These are phyloP conservation scores for Ustilago loliicola DNA, from an alignment of 1,284 basidiomycete genomes.

Conservation along the genomic window DNA sequence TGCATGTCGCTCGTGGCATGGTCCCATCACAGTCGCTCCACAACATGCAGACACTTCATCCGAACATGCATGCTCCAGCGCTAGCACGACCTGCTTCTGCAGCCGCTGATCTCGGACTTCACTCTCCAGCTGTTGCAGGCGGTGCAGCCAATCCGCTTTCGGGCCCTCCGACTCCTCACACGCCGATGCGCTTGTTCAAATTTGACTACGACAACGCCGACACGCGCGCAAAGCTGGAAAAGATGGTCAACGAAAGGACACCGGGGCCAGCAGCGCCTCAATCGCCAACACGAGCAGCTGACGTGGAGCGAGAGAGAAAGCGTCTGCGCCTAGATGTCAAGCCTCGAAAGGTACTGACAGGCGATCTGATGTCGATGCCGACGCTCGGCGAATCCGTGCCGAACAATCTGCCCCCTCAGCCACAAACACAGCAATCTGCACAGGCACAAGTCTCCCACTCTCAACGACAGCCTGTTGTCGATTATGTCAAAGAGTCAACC, in stretches of 20 bases:
- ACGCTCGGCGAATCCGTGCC: conserved; percentile 22
- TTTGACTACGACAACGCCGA: conserved; percentile 55
- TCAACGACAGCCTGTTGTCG: conserved; percentile 28
- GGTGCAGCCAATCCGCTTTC: conserved; percentile 17
- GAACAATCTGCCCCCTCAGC: background rate
- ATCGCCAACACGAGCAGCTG: conserved; percentile 21
- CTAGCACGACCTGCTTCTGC: conserved; percentile 47
- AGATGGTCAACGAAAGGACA: conserved; percentile 55
- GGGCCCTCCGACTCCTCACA: conserved; percentile 51
- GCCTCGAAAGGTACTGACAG: conserved; percentile 43
- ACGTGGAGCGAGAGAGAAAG: conserved; percentile 53
- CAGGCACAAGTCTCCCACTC: background rate
- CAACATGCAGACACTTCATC: conserved; percentile 42
- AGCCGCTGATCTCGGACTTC: conserved; percentile 35
- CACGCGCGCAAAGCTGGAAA: conserved; percentile 54
- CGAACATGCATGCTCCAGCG: conserved; percentile 26
- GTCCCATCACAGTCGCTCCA: conserved; percentile 43
- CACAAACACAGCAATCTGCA: background rate
- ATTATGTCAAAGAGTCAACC: conserved; percentile 48
- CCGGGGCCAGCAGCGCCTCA: conserved; percentile 26
- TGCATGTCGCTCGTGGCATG: conserved; percentile 26
- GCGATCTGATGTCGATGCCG: conserved; percentile 49
- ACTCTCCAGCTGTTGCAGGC: conserved; percentile 14
- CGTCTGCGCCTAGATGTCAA: conserved; percentile 51
- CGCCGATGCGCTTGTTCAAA: conserved; percentile 61